phyloP scores from a whole-genome alignment of 2,329 filamentous ascomycete species.

The Hymenoscyphus repandus region DNA sequence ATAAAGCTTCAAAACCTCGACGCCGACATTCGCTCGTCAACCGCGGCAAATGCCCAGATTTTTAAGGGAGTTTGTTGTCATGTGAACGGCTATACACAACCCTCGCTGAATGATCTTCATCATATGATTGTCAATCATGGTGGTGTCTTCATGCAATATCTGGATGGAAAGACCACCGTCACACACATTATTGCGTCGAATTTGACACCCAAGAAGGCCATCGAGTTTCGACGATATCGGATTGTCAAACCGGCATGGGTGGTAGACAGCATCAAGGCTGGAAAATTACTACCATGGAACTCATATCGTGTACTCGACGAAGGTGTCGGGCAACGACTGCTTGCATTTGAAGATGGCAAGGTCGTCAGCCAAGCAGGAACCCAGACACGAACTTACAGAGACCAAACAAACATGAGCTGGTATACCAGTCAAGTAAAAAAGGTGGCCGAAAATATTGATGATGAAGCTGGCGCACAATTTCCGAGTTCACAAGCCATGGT shows the following conservation, averaged over 20 bases:
- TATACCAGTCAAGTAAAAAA: conserved; percentile 67
- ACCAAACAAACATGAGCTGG: conserved; percentile 78
- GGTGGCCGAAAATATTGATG: conserved; percentile 36
- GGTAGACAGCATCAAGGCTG: conserved; percentile 78
- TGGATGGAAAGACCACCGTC: conserved; percentile 89
- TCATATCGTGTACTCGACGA: conserved; percentile 81
- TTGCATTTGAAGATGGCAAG: conserved; percentile 57
- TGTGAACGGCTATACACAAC: conserved; percentile 94
- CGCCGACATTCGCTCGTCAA: conserved; percentile 66
- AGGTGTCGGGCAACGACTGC: conserved; percentile 72
- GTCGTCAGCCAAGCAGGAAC: conserved; percentile 62
- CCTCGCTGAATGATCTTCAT: conserved; percentile 84
- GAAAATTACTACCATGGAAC: conserved; percentile 79
- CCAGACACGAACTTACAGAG: conserved; percentile 62
- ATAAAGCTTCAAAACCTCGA: conserved; percentile 96
- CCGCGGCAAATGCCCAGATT: conserved; percentile 69
- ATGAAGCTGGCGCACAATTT: conserved; percentile 35
- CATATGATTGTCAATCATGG: conserved; percentile 84
- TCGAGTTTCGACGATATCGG: conserved; percentile 82
- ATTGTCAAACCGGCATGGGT: conserved; percentile 96
- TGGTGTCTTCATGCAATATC: conserved; percentile 90
- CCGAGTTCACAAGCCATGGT: conserved; percentile 19
- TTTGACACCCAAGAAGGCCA: conserved; percentile 85
- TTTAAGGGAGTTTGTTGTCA: conserved; percentile 89
- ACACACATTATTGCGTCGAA: conserved; percentile 94